Evolutionary conservation across 345 rosid species (phyloP).

Genomic region (Conringia planisiliqua): DNA sequence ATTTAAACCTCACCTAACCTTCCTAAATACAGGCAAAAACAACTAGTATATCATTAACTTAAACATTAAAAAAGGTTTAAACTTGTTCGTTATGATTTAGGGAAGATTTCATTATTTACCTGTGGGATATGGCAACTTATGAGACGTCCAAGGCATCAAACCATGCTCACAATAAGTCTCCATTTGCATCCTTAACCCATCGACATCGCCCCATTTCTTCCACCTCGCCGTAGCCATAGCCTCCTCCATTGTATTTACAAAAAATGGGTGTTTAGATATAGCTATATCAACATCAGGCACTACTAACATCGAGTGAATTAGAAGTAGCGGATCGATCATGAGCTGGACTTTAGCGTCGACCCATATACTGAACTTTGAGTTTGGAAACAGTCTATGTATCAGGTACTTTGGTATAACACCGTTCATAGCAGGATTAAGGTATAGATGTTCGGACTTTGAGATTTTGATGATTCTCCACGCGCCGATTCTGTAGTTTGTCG

Average conservation of each 20-base stretch:
- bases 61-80: background rate
- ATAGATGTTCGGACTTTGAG: conserved; percentile 33
- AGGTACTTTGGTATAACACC: conserved; percentile 84
- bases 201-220: conserved; percentile 82
- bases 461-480: conserved; percentile 69
- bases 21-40: background rate
- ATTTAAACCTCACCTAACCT: background rate
- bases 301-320: conserved; percentile 67
- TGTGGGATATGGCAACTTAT: conserved; percentile 73
- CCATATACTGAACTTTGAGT: conserved; percentile 85
- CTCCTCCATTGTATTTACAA: conserved; percentile 78
- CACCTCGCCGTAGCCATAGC: conserved; percentile 95
- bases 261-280: conserved; percentile 71
- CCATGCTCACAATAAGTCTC: conserved; percentile 88
- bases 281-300: conserved; percentile 63
- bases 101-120: conserved; percentile 38
- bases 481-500: conserved; percentile 37
- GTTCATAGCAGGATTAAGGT: conserved; percentile 79
- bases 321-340: conserved; percentile 68
- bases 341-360: conserved; percentile 84
- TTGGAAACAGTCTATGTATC: conserved; percentile 77
- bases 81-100: conserved; percentile 1
- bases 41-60: background rate
- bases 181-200: conserved; percentile 62
- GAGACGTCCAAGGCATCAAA: conserved; percentile 68